Base-by-base conservation (phyloP, 2,329 filamentous ascomycete genomes). In the Paecilomyces sp. region DNA sequence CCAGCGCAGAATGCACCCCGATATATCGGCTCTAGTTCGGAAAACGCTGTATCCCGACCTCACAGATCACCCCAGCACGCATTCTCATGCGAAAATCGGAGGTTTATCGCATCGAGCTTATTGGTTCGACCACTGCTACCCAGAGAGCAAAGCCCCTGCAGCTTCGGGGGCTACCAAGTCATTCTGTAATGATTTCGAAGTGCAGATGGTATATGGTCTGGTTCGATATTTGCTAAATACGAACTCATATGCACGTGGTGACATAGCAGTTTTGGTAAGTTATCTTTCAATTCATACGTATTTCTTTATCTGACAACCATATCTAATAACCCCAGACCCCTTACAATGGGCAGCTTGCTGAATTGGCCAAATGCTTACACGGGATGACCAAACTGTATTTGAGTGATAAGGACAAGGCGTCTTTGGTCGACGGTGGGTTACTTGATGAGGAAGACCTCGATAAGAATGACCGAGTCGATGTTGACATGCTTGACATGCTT, bases 1-100 rank as follows among this genome's bases (percentile, higher is more conserved):
- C 0, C 86, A 89, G 65, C 74, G 85, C 15, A 78, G 86, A n/a
- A 89, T 88, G 85, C 78, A 81, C 54, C 86, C 85, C 0, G 75
- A 75, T 0, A 84, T 89, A 12, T 79, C 86, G 0, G 67, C 70
- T 1, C 77, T 89, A 0, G 74, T 89, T 11, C 74, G 82, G 1
- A 70, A 75, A 0, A 81, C 82, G 0, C 67, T 87, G 0, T 89
- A 89, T 62, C 80, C 79, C 0, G 62, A 73, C 0, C 73, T 89
- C 0, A 51, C 77, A 11, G 85, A 89, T 63, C 75, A 78, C 12
- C 60, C 70, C 0, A 63, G 55, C 1, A 72, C 72, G 0, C 13
- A 1, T 0, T n/a, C 60, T 0, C 68, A 73, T 58, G 76, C 77
- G 1, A 61, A 73, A 25, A 77, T 83, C 12, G 61, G 69, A 24